Evolutionary conservation across 1,284 basidiomycete genomes (phyloP).

Genomic region (Sporisorium graminicola): DNA sequence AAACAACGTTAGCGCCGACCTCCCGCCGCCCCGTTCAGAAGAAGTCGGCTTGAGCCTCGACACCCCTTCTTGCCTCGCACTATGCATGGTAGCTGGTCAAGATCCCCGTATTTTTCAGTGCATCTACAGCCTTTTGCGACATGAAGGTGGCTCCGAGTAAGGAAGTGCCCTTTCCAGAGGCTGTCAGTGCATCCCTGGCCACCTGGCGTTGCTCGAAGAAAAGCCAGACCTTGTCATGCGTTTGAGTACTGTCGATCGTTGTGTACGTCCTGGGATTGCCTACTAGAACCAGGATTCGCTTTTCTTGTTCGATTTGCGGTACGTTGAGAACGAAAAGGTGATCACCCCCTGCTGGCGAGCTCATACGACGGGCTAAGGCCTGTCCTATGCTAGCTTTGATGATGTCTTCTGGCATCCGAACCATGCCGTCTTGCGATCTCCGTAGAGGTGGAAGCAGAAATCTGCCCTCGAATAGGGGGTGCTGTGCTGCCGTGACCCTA

Average conservation of each 20-base stretch:
- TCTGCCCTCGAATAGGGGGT: not conserved
- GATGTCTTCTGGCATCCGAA: no score
- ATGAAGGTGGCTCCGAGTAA: slow-evolving; percentile 13
- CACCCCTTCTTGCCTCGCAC: no score
- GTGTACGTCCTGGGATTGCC: not conserved
- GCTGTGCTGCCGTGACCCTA: not conserved
- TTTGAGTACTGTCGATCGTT: not conserved
- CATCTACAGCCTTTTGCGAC: not conserved
- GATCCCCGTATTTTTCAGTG: not conserved
- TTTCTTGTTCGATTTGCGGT: no score
- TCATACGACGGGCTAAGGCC: no score
- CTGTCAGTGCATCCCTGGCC: no score
- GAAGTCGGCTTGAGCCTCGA: no score
- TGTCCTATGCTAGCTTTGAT: no score
- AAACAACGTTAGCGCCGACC: no score
- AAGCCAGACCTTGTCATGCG: not conserved
- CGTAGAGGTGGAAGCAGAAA: slow-evolving; percentile 9
- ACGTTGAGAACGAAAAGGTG: no score
- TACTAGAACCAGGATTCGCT: not conserved
- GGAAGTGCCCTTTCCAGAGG: not conserved
- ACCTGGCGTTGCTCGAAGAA: slow-evolving; percentile 3
- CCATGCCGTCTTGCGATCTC: no score
- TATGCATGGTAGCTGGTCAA: not conserved
- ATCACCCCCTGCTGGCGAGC: no score
- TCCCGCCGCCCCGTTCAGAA: no score